Evolutionary conservation across 2,329 filamentous ascomycete species (phyloP), one percentile per base, ranked within the genome.

Genomic region (Rhynchosporium secalis): DNA sequence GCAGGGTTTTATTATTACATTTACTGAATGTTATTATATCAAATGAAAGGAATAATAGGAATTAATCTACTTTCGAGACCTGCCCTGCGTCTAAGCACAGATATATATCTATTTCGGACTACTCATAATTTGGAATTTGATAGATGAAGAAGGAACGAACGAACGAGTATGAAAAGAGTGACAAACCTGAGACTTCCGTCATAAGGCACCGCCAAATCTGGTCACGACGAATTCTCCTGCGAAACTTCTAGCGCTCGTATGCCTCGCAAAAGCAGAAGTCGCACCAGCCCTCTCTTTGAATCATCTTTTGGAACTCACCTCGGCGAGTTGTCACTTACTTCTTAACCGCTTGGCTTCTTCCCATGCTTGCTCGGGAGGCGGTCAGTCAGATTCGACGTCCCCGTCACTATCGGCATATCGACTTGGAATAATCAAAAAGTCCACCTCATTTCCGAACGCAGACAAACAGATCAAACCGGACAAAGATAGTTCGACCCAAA

Each of bases 301-400:
- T 20, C 20, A 20, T 20, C 20, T 1, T 20, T 20, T 20, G 20
- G 20, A 20, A 20, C 1, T 20, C 20, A 15, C 41, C 41, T 15
- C 13, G 20, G 41, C 12, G 41, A 43, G 41, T 43, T n/a, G 12
- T 12, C 15, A 20, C 20, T 36, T 36, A 10, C n/a, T 45, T 6
- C n/a, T 9, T 20, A 8, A 31, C 38, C 20, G 48, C 48, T 52
- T 52, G 8, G 51, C 51, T 54, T 40, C 51, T 36, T 36, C 33
- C 33, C 1, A 36, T 36, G 9, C 9, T 36, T 10, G 33, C 6
- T 6, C 38, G 51, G 36, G 28, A 54, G 33, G 51, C n/a, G n/a
- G 51, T 31, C 31, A 26, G 20, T 33, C 51, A 54, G 36, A 38
- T 29, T 54, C 51, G 51, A 54, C 51, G 51, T 54, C 51, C 41